Evolutionary conservation across 140 eudicot species (phyloP), one percentile per base, ranked within the genome.

Genomic region (Cichorium intybus): DNA sequence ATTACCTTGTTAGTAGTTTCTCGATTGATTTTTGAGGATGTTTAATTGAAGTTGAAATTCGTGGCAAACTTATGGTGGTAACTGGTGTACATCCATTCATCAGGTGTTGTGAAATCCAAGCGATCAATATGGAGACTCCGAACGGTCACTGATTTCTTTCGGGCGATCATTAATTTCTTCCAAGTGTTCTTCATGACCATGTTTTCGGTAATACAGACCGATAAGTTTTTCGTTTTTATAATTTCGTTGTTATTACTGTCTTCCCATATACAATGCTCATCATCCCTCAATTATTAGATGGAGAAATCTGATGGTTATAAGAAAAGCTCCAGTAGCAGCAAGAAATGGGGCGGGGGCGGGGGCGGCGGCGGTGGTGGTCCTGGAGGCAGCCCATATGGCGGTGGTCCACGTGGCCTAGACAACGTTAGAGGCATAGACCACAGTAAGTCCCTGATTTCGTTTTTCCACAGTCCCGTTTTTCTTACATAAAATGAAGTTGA

Each of bases 341-440:
- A 78, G 77, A 91, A 87, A 75, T 87, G 96, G 96, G n/a, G n/a
- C n/a, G n/a, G n/a, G n/a, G n/a, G n/a, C n/a, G n/a, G n/a, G n/a
- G n/a, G n/a, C n/a, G n/a, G n/a, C n/a, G 97, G 79, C 23, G 96
- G 97, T 49, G 97, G 96, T 0, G 90, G 97, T 6, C 90, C 95
- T 0, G 97, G 95, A 56, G 80, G 82, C 22, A 83, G 88, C 68
- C 91, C 95, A 21, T 81, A 76, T 81, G 90, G 91, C 17, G 84
- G 96, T 45, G 97, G 97, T 43, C 95, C 95, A 50, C 97, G 91
- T 46, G 97, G 97, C 39, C 16, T 87, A 67, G 83, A 79, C 67
- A 85, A 87, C 47, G 90, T 90, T 26, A 79, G 91, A 64, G 91
- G 97, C 60, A 80, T 82, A 54, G 96, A 87, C 47, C 97, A 91